These are phyloP conservation scores for Dichotomocladium elegans DNA, from an alignment of 371 early-diverging fungal species.

Conservation along the genomic window DNA sequence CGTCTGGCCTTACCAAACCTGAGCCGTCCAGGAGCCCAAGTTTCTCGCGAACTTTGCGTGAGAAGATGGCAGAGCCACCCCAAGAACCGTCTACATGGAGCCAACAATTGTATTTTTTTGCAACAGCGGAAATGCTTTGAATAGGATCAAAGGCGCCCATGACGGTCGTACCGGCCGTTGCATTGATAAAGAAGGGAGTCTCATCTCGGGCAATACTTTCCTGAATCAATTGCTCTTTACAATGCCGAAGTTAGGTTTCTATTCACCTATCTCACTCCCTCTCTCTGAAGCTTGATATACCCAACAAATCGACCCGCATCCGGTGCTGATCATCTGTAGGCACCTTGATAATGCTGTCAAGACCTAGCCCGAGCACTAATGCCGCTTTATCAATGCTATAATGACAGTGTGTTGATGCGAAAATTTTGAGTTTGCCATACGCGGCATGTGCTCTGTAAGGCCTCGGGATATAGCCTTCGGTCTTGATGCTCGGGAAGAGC, in stretches of 20 bases:
- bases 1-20: constrained; percentile 30
- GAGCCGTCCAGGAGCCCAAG: constrained; percentile 51
- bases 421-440: constrained; percentile 60
- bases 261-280: neutral
- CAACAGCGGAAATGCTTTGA: constrained; percentile 50
- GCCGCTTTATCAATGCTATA: constrained; percentile 81
- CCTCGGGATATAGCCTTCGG: constrained; percentile 46
- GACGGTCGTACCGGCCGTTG: constrained; percentile 88
- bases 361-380: constrained; percentile 73
- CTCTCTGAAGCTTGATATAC: constrained; percentile 24
- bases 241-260: neutral
- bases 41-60: constrained; percentile 30
- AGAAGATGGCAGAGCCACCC: constrained; percentile 78
- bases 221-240: constrained; percentile 46
- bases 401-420: constrained; percentile 75
- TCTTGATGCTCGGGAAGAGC: constrained; percentile 63
- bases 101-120: constrained; percentile 71
- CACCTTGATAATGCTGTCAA: constrained; percentile 65
- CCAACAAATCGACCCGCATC: constrained; percentile 61
- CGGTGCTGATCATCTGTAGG: constrained; percentile 61
- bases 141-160: constrained; percentile 84
- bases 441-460: constrained; percentile 28
- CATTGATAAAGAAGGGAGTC: constrained; percentile 81
- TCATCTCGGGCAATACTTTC: constrained; percentile 33
- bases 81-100: constrained; percentile 84